Evolutionary conservation across 2,329 filamentous ascomycete species (phyloP), one percentile per base, ranked within the genome.

Genomic region (Penicillium sp.): DNA sequence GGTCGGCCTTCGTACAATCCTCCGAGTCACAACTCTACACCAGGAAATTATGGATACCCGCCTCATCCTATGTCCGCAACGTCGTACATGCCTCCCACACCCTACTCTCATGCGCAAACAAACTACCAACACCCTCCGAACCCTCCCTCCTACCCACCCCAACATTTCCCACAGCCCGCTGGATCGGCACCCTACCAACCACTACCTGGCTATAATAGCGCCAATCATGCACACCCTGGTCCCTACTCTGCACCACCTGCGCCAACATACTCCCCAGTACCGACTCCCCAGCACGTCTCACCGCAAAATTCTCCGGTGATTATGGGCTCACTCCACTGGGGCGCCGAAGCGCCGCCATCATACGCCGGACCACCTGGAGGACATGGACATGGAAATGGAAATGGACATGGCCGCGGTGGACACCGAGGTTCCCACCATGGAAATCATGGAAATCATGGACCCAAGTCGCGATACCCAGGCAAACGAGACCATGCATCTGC

Each of bases 251-350:
- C 61, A 53, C 60, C 46, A 39, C 21, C 42, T 48, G 49, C 62
- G 27, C 57, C 60, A 26, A 16, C 58, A 24, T 67, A 66, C 27
- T 55, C 61, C 43, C 59, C 49, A 13, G 47, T 65, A 9, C 59
- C 63, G 16, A 47, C 60, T 21, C 64, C 65, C 26, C 69, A 68
- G 19, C 70, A 66, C 62, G 54, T 53, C 11, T 56, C 65, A 4
- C 64, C 59, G 11, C 51, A 65, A 19, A 58, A 54, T 29, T 66
- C 71, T 58, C 61, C 76, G 57, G 71, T 80, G 68, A 74, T 79
- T 64, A 82, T 81, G 83, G 84, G 80, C 0, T 81, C 81, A 2
- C 81, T 85, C 61, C 78, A 78, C 54, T 82, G 84, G 76, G 81
- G 81, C 3, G 83, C 82, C 71, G 82, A 84, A 13, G 31, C 47